Percentiles rank a stretch among this genome's conserved stretches.
phyloP scores from a whole-genome alignment of 306 rosid genomes.

The Cicer arietinum region DNA sequence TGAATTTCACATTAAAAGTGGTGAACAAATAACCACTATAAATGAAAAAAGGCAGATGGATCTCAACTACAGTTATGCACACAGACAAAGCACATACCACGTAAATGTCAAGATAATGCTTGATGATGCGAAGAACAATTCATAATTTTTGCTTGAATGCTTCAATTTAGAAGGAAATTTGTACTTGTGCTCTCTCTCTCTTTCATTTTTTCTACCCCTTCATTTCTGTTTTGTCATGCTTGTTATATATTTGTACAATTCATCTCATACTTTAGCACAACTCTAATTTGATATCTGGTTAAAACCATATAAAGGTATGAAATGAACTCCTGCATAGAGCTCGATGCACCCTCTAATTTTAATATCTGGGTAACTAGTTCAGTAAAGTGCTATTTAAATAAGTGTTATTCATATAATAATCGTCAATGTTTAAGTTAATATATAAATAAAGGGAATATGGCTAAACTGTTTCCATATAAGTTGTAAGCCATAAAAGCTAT shows the following conservation, averaged over 20 bases:
- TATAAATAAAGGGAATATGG: too few species aligned
- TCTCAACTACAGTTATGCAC: too few species aligned
- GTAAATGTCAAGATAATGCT: not conserved
- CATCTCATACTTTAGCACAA: not conserved
- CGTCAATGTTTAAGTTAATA: too few species aligned
- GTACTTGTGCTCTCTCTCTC: not conserved
- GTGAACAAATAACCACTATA: constrained; percentile 6
- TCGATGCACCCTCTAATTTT: not conserved
- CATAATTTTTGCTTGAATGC: not conserved
- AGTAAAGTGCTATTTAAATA: too few species aligned
- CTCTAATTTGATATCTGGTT: not conserved
- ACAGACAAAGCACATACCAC: not conserved
- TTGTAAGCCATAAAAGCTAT: not conserved
- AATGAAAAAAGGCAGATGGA: too few species aligned
- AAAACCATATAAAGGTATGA: not conserved
- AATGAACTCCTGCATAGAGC: not conserved
- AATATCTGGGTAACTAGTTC: too few species aligned
- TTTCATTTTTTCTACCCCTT: not conserved
- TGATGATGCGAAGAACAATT: not conserved
- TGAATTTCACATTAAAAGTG: constrained; percentile 42
- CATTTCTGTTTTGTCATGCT: not conserved
- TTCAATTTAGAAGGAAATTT: not conserved
- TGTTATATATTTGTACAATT: not conserved
- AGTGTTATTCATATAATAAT: too few species aligned
- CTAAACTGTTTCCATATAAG: not conserved